Percentiles rank a stretch among this genome's conserved stretches.
Conservation (phyloP, 140 eudicot genomes). For the Cichorium intybus region DNA sequence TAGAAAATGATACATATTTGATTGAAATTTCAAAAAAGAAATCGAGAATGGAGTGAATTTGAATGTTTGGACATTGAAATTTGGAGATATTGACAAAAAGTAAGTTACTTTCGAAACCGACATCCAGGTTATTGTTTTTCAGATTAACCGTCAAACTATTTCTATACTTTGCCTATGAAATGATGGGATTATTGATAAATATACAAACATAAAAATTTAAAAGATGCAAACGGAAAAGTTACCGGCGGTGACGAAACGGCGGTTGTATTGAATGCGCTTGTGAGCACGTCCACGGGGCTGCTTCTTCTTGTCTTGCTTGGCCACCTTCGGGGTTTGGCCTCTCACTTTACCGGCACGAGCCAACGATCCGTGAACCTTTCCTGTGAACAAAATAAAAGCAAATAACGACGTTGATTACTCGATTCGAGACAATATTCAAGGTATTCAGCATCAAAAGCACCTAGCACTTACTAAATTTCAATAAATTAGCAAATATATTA, state of each 20-base stretch:
- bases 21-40: too few relatives aligned
- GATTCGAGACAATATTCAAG: not conserved
- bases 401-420: not conserved
- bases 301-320: slow-evolving; percentile 60
- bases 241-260: slow-evolving; percentile 59
- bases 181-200: not conserved
- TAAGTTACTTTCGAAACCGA: not conserved
- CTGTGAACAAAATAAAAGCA: slow-evolving; percentile 25
- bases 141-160: not conserved
- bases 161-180: not conserved
- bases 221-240: not conserved
- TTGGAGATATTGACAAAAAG: too few relatives aligned
- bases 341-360: slow-evolving; percentile 57
- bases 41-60: too few relatives aligned
- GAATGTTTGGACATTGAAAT: too few relatives aligned
- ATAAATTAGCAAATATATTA: not conserved
- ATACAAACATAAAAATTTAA: not conserved
- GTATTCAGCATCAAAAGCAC: not conserved
- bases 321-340: slow-evolving; percentile 56
- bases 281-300: slow-evolving; percentile 57
- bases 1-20: too few relatives aligned
- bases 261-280: slow-evolving; percentile 56
- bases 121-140: not conserved
- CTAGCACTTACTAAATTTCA: not conserved
- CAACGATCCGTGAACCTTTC: slow-evolving; percentile 60